phyloP scores from a whole-genome alignment of 208 protist genomes.

The Trypanosoma mega region DNA sequence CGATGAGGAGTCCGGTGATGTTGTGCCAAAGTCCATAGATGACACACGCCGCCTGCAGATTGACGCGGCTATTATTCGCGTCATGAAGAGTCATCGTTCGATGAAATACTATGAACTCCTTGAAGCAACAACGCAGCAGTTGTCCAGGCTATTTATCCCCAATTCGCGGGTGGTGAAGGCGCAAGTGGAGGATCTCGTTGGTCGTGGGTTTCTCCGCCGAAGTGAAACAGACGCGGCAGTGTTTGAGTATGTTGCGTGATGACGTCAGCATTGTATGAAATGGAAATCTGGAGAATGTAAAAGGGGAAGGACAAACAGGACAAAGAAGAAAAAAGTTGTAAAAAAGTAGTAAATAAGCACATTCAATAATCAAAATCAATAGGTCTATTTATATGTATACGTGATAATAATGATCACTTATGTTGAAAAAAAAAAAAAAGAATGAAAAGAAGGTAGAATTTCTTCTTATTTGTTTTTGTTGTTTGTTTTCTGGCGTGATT shows the following conservation, averaged over 20 bases:
- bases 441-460: neutral
- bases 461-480: too few relatives aligned
- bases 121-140: conserved; percentile 44
- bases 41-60: conserved; percentile 42
- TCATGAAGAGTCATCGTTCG: conserved; percentile 66
- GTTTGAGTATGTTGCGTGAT: conserved; percentile 65
- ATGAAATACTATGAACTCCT: conserved; percentile 55
- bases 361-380: too few relatives aligned
- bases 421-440: neutral
- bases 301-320: too few relatives aligned
- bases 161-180: conserved; percentile 49
- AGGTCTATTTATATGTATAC: conserved; percentile 3
- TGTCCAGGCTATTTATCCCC: conserved; percentile 54
- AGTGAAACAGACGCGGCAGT: conserved; percentile 32
- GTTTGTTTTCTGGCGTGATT: too few relatives aligned
- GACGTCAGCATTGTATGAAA: too few relatives aligned
- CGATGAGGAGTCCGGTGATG: neutral
- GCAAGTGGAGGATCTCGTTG: conserved; percentile 64
- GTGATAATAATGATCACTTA: neutral
- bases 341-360: neutral
- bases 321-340: neutral
- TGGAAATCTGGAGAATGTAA: too few relatives aligned
- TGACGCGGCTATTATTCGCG: conserved; percentile 61
- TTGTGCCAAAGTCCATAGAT: conserved; percentile 7
- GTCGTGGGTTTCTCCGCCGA: conserved; percentile 60